A percentile compares a stretch with the other conserved stretches of the same genome.
Conservation (phyloP, 257 asterid genomes). For the Ajuga chamaepitys region DNA sequence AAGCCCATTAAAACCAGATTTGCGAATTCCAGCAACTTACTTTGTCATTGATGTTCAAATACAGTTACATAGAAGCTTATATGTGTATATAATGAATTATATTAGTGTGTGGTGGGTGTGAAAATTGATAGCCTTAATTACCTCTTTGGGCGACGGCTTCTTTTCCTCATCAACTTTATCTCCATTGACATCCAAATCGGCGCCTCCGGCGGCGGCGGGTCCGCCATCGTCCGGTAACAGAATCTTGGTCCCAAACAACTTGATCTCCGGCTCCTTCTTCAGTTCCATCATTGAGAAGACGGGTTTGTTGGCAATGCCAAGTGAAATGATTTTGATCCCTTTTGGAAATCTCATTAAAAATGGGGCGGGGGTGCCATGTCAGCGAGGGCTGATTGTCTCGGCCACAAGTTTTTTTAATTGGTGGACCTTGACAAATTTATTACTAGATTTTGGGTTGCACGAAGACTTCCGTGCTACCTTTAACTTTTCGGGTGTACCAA, state of each 20-base stretch:
- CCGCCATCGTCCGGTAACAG: conserved; percentile 43
- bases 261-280: conserved; percentile 54
- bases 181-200: conserved; percentile 5
- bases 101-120: too few relatives aligned
- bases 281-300: conserved; percentile 16
- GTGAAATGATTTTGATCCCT: conserved; percentile 36
- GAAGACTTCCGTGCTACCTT: conserved; percentile 22
- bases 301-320: conserved; percentile 45
- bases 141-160: conserved; percentile 34
- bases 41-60: too few relatives aligned
- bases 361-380: conserved; percentile 53
- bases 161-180: conserved; percentile 23
- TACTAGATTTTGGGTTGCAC: conserved; percentile 25
- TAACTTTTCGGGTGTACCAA: conserved; percentile 2
- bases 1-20: too few relatives aligned
- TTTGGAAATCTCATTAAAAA: conserved; percentile 23
- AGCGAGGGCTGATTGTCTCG: conserved; percentile 34
- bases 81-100: too few relatives aligned
- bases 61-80: too few relatives aligned
- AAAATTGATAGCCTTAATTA: conserved; percentile 17
- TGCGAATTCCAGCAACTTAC: too few relatives aligned
- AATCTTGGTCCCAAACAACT: conserved; percentile 66
- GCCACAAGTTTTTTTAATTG: conserved; percentile 53
- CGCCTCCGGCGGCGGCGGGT: conserved; percentile 1
- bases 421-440: conserved; percentile 31